Conservation (phyloP, 2,329 filamentous ascomycete species). For the Thelonectria blattea region DNA sequence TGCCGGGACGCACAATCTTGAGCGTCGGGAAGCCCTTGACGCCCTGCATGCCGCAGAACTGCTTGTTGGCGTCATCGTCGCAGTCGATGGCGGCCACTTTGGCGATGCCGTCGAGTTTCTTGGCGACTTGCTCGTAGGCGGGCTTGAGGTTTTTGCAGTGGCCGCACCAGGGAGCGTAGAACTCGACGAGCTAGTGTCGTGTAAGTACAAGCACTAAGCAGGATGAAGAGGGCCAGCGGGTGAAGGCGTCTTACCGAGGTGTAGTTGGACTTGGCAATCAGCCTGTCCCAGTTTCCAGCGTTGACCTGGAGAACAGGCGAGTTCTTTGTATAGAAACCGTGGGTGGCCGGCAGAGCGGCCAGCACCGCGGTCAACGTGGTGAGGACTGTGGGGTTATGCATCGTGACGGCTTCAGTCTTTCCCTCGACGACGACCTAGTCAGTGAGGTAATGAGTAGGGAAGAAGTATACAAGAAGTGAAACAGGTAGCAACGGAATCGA, state of each 20-base stretch:
- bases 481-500: background rate
- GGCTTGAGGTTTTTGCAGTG: conserved; percentile 97
- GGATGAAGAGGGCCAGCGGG: background rate
- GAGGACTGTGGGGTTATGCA: conserved; percentile 61
- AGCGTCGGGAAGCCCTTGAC: conserved; percentile 94
- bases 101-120: conserved; percentile 86
- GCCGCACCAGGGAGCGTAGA: conserved; percentile 97
- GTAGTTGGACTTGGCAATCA: conserved; percentile 89
- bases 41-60: conserved; percentile 82
- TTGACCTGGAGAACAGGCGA: conserved; percentile 87
- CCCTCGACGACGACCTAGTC: background rate
- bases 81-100: conserved; percentile 96
- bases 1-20: conserved; percentile 87
- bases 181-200: conserved; percentile 67
- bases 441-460: conserved; percentile 1
- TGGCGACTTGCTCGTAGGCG: conserved; percentile 92
- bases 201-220: too few relatives aligned
- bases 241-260: conserved; percentile 71
- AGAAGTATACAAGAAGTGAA: background rate
- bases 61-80: conserved; percentile 92
- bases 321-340: conserved; percentile 81
- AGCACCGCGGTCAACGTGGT: conserved; percentile 61
- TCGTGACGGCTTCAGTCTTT: conserved; percentile 39
- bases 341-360: conserved; percentile 67
- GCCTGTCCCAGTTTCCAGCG: conserved; percentile 76